phyloP scores from a whole-genome alignment of 805 yeast genomes.

The Wickerhamomyces ciferrii region DNA sequence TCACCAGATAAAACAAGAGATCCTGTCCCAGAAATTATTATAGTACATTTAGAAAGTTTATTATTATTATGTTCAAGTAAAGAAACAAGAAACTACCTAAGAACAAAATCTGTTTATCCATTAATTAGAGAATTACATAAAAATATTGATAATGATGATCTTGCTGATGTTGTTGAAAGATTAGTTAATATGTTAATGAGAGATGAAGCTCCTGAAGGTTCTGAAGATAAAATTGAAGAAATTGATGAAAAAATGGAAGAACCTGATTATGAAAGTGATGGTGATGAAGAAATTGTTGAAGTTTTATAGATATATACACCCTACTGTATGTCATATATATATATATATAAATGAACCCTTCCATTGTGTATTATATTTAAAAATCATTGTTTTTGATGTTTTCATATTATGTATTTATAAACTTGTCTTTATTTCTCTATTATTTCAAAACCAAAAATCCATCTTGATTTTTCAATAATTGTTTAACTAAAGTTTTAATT shows the following conservation, averaged over 20 bases:
- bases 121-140: constrained; percentile 83
- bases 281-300: constrained; percentile 28
- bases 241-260: constrained; percentile 38
- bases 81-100: constrained; percentile 65
- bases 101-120: constrained; percentile 82
- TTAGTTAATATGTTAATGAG: constrained; percentile 88
- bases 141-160: constrained; percentile 37
- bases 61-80: constrained; percentile 75
- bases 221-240: constrained; percentile 39
- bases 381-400: too few relatives aligned
- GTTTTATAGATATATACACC: constrained; percentile 22
- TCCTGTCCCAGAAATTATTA: constrained; percentile 56
- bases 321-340: background rate
- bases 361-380: too few relatives aligned
- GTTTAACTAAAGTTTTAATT: constrained; percentile 52
- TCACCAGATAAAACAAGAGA: constrained; percentile 77
- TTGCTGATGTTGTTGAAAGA: constrained; percentile 73
- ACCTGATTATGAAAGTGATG: constrained; percentile 19
- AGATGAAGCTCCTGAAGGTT: constrained; percentile 58
- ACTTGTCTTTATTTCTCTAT: too few relatives aligned
- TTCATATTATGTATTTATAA: background rate
- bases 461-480: constrained; percentile 44
- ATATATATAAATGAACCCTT: too few relatives aligned
- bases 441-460: constrained; percentile 23
- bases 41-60: constrained; percentile 74